Evolutionary conservation across 352 stramenopile species (phyloP), one percentile per base, ranked within the genome.

Genomic region (Globisporangium paddicum): DNA sequence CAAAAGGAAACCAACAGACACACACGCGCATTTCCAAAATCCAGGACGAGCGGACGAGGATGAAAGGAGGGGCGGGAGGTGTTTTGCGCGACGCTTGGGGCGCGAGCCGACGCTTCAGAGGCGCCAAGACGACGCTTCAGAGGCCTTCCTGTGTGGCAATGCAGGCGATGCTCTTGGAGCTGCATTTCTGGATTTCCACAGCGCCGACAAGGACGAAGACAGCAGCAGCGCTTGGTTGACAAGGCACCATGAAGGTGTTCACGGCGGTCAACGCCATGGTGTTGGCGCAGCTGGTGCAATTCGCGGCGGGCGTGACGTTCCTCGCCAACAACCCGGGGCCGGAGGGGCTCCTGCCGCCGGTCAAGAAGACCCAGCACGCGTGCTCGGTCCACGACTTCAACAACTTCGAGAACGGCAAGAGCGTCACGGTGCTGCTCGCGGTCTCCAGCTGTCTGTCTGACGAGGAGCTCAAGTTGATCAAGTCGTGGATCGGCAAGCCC

Each of bases 391-490:
- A 62, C 10, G 32, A 49, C 0, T 40, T 38, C 26, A 25, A 57
- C 10, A 26, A 49, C 0, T 35, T 34, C 13, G 44, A 75, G 2
- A 49, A 63, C 2, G 35, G 58, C 19, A 59, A 60, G 2, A 46
- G 62, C 10, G 64, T 67, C 0, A 68, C 65, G 3, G 71, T 86
- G 23, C 58, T 87, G 21, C 54, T 87, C 34, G 77, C 68, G 6
- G 73, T 87, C 51, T 86, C 77, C 52, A 84, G 86, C 58, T 87
- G 79, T 34, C 44, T 87, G 11, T 72, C 69, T 34, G 34, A 78
- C 26, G 53, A 59, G 26, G 56, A 67, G 25, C 34, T 89, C 14
- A 52, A 40, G 4, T 55, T 68, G 14, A 71, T 87, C 18, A 63
- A 82, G 13, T 59, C 75, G 14, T 89, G 79, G 79, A 63, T 89